Evolutionary conservation across 2,329 filamentous ascomycete species (phyloP).

Genomic region (Aureobasidium sp.): DNA sequence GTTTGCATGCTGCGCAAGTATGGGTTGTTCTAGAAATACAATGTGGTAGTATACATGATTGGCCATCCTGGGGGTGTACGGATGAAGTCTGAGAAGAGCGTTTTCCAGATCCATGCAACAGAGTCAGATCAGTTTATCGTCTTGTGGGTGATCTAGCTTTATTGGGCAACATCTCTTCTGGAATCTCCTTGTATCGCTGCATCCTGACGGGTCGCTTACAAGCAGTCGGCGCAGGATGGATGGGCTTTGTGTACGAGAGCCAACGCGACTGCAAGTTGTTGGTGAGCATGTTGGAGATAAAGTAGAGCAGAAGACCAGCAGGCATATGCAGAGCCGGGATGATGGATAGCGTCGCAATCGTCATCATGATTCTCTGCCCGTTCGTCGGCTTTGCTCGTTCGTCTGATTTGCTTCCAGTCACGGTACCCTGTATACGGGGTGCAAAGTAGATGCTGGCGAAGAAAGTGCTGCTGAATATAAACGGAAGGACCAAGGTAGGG

Average conservation of each 20-base stretch:
- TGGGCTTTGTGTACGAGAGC: slow-evolving; percentile 24
- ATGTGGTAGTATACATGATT: background rate
- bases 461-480: slow-evolving; percentile 42
- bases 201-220: slow-evolving; percentile 24
- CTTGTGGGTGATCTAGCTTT: background rate
- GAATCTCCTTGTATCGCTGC: slow-evolving; percentile 5
- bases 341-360: slow-evolving; percentile 28
- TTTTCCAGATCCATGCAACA: background rate
- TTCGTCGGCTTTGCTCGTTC: slow-evolving; percentile 10
- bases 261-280: slow-evolving; percentile 21
- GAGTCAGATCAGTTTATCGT: background rate
- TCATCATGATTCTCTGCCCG: slow-evolving; percentile 23
- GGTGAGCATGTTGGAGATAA: slow-evolving; percentile 20
- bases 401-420: background rate
- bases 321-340: slow-evolving; percentile 32
- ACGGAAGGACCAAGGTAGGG: slow-evolving; percentile 43
- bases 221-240: slow-evolving; percentile 21
- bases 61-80: too few species aligned
- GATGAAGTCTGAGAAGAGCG: background rate
- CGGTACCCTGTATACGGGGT: slow-evolving; percentile 12
- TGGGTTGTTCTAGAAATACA: background rate
- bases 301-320: slow-evolving; percentile 37
- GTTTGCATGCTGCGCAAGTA: background rate
- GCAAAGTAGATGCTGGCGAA: slow-evolving; percentile 39
- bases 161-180: slow-evolving; percentile 2